Base-by-base conservation (phyloP, 2,329 filamentous ascomycete genomes). In the Diatrype stigma region DNA sequence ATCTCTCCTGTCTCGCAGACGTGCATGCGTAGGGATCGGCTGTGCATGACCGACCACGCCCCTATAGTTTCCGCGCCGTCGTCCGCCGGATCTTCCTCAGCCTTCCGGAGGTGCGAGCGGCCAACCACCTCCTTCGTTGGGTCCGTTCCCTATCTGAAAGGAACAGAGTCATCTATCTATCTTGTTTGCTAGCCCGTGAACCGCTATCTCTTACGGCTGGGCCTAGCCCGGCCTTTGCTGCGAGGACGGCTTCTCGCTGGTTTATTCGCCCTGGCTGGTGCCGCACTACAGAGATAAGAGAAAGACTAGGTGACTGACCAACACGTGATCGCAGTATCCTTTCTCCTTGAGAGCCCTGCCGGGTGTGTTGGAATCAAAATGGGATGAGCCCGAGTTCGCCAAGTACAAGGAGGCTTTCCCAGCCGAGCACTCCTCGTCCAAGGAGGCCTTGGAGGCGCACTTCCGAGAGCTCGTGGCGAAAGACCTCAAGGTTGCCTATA, bases 401-500 rank as follows among this genome's bases (percentile, higher is more conserved):
- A 76, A 76, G 54, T 91, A 90, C 70, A 83, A 82, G 59, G 74
- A 83, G 62, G 84, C 85, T 46, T 93, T 93, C 63, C 88, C 89
- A 6, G 70, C 76, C 19, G 79, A 87, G 60, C 78, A 82, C 63
- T 80, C 78, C 60, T 68, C 72, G 50, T 81, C 82, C 42, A 81
- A 80, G 45, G 70, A 74, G 21, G 78, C 80, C 21, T 76, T 93
- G 51, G 75, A 82, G 57, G 75, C 79, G 14, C 87, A 92, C 68
- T 83, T 90, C 53, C 73, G 79, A 57, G 84, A 90, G 62, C 78
- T 93, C 56, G 86, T 89, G 61, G 73, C 76, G 53, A 79, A 78
- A 55, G 89, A 94, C 65, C 77, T 90, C 63, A 94, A 93, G 70
- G 77, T 84, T 53, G 73, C 86, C 40, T 91, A 90, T 68, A 76